These are phyloP conservation scores for Tetracladium marchalianum DNA, from an alignment of 495 filamentous ascomycete genomes.

Conservation along the genomic window DNA sequence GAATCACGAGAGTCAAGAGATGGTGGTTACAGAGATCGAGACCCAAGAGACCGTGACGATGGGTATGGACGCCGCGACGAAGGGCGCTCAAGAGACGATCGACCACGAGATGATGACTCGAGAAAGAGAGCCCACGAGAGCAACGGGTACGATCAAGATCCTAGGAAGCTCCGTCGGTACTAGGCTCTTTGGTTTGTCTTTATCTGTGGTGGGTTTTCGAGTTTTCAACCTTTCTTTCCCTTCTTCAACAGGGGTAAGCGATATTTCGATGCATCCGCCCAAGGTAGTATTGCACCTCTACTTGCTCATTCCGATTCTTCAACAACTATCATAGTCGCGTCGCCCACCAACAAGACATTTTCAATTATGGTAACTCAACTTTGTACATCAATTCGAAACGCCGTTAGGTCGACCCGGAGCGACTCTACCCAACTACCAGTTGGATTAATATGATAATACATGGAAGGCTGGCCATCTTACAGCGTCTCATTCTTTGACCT, in stretches of 20 bases:
- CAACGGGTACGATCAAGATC: slow-evolving; percentile 64
- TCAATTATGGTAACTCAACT: slow-evolving; percentile 12
- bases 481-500: not conserved
- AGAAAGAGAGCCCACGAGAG: slow-evolving; percentile 54
- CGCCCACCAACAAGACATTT: slow-evolving; percentile 1
- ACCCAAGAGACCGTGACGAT: slow-evolving; percentile 28
- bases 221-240: slow-evolving; percentile 40
- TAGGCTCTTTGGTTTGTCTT: slow-evolving; percentile 30
- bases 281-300: slow-evolving; percentile 20
- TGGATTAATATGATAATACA: not conserved
- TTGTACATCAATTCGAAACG: not conserved
- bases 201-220: slow-evolving; percentile 22
- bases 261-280: slow-evolving; percentile 26
- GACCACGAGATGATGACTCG: slow-evolving; percentile 45
- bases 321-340: not conserved
- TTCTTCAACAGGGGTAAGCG: slow-evolving; percentile 58
- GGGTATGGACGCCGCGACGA: slow-evolving; percentile 36
- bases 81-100: slow-evolving; percentile 3
- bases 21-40: slow-evolving; percentile 33
- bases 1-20: slow-evolving; percentile 16
- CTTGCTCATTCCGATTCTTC: slow-evolving; percentile 3
- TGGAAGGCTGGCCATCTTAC: slow-evolving; percentile 1
- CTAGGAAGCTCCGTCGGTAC: slow-evolving; percentile 70
- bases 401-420: no score
- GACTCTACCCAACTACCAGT: no score